Evolutionary conservation across 768 basidiomycete species (phyloP).

Genomic region (Lentinula guzmanii): DNA sequence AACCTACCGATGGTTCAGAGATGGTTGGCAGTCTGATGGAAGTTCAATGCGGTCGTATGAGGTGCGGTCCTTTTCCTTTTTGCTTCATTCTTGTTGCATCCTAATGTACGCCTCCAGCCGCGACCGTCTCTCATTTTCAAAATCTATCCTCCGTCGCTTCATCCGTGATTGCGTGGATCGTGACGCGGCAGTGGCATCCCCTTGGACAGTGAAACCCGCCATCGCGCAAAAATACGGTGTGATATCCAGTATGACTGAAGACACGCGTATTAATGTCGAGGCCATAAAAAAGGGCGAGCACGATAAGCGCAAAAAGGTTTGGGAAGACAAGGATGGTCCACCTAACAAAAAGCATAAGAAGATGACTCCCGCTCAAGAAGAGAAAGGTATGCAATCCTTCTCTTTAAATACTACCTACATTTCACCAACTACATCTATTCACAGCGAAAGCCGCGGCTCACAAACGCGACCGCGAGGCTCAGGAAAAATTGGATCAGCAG

Average conservation of each 20-base stretch:
- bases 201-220: conserved; percentile 88
- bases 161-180: conserved; percentile 94
- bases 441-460: conserved; percentile 23
- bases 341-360: conserved; percentile 81
- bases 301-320: conserved; percentile 87
- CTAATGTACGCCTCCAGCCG: conserved; percentile 46
- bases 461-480: conserved; percentile 64
- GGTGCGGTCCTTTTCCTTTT: conserved; percentile 37
- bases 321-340: conserved; percentile 84
- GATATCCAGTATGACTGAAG: conserved; percentile 80
- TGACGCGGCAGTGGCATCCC: conserved; percentile 86
- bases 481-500: conserved; percentile 63
- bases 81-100: not conserved
- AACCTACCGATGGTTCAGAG: conserved; percentile 51
- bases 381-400: conserved; percentile 46
- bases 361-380: conserved; percentile 65
- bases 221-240: conserved; percentile 87
- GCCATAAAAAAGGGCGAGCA: conserved; percentile 82
- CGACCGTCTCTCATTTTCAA: conserved; percentile 92
- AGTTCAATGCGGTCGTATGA: conserved; percentile 74
- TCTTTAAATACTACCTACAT: not conserved
- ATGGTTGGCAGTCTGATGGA: conserved; percentile 78
- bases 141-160: conserved; percentile 93
- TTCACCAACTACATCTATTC: not conserved
- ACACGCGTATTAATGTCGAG: conserved; percentile 72